phyloP scores from a whole-genome alignment of 2,329 filamentous ascomycete genomes.

The Calcarisporium arbuscula region DNA sequence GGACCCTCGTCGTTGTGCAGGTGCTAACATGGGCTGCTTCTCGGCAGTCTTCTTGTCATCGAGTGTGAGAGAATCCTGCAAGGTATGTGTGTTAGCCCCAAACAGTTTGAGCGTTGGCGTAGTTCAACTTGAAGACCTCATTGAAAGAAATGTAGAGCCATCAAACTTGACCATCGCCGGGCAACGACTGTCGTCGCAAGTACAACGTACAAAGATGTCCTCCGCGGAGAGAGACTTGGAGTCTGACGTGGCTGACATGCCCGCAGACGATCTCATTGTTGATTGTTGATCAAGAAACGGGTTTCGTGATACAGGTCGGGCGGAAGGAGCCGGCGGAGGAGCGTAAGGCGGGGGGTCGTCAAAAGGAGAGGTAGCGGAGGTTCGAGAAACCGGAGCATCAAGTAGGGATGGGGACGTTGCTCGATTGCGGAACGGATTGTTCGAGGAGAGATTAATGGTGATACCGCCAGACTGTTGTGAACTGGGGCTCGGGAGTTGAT shows the following conservation, averaged over 20 bases:
- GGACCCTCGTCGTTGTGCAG: constrained; percentile 30
- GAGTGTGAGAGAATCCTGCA: constrained; percentile 61
- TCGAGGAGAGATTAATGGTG: constrained; percentile 65
- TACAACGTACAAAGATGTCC: constrained; percentile 67
- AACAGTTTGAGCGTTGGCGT: no score
- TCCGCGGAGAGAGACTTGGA: constrained; percentile 49
- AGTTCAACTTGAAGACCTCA: no score
- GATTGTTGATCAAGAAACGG: constrained; percentile 62
- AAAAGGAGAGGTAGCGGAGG: constrained; percentile 49
- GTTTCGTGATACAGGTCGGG: constrained; percentile 65
- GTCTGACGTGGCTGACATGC: constrained; percentile 44
- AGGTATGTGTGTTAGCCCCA: constrained; percentile 13
- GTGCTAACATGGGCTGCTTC: constrained; percentile 23
- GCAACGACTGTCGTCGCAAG: constrained; percentile 5
- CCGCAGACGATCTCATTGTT: constrained; percentile 35
- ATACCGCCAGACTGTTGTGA: constrained; percentile 31
- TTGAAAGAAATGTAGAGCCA: constrained; percentile 2
- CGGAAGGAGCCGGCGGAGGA: no score
- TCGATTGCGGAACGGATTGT: constrained; percentile 76
- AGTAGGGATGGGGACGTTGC: constrained; percentile 51
- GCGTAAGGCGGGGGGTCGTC: constrained; percentile 45
- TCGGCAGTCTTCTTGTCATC: constrained; percentile 46
- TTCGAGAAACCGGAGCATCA: constrained; percentile 25
- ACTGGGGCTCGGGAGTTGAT: background rate
- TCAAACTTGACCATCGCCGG: constrained; percentile 1